Conservation (phyloP, 2,329 filamentous ascomycete species). For the Xylariaceae sp. region DNA sequence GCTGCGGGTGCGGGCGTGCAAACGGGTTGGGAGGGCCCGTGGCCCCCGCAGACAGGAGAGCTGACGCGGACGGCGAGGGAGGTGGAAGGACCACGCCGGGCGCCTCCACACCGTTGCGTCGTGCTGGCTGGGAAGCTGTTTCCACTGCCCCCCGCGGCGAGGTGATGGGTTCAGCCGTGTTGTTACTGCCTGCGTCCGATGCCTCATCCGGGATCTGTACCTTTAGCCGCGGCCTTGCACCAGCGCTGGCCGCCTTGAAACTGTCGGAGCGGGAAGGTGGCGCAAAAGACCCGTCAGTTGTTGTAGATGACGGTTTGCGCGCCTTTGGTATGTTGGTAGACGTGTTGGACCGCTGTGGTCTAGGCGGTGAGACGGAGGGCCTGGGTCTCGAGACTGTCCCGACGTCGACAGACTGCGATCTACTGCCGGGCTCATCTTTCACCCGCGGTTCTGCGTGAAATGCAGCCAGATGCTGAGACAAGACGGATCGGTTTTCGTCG, state of each 20-base stretch:
- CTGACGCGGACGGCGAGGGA: constrained; percentile 81
- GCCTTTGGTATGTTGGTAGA: constrained; percentile 38
- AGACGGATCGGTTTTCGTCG: constrained; percentile 80
- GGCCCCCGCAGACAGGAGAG: constrained; percentile 82
- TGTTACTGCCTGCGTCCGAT: constrained; percentile 62
- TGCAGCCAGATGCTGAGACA: constrained; percentile 73
- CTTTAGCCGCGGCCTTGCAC: constrained; percentile 74
- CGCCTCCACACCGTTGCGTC: constrained; percentile 41
- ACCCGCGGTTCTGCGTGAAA: constrained; percentile 49
- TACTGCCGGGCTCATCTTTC: constrained; percentile 34
- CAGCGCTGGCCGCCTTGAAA: constrained; percentile 50
- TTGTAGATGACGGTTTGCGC: constrained; percentile 51
- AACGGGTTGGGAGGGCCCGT: constrained; percentile 93
- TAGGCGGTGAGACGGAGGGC: constrained; percentile 44
- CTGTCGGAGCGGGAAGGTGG: constrained; percentile 76
- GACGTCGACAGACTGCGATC: constrained; percentile 60
- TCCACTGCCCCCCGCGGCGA: constrained; percentile 54
- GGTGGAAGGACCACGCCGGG: constrained; percentile 79
- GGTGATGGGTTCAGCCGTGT: constrained; percentile 60
- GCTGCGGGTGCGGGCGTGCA: constrained; percentile 73
- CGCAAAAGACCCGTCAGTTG: constrained; percentile 57
- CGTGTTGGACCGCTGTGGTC: constrained; percentile 43
- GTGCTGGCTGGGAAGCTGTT: constrained; percentile 47
- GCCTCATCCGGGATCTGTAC: constrained; percentile 92
- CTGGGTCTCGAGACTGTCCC: constrained; percentile 46